Conservation (phyloP, 257 asterid genomes). For the Thymus mandschuricus region DNA sequence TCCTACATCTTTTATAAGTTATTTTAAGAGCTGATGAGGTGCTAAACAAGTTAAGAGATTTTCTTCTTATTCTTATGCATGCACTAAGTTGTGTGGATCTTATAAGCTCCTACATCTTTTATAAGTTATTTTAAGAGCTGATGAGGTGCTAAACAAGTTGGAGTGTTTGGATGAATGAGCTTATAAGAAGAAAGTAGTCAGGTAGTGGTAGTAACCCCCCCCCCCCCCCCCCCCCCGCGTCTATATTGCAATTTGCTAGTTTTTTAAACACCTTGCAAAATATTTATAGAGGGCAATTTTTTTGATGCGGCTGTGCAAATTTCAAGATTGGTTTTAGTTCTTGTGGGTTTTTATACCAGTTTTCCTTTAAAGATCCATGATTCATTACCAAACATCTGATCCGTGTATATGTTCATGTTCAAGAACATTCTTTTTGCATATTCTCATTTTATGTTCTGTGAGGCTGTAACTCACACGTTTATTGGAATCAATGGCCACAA, state of each 20-base stretch:
- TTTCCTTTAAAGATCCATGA: not conserved
- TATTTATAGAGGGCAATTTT: too few species aligned
- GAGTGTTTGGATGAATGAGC: not conserved
- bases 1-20: not conserved
- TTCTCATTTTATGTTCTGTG: not conserved
- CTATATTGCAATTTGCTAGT: too few species aligned
- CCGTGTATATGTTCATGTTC: not conserved
- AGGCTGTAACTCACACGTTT: not conserved
- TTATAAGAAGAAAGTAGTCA: not conserved
- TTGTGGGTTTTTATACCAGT: conserved; percentile 9
- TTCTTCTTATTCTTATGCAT: not conserved
- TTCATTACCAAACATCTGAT: not conserved
- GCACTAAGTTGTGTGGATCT: not conserved
- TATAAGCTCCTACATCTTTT: not conserved
- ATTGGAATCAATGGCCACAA: not conserved
- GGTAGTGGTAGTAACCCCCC: not conserved
- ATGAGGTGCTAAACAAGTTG: not conserved
- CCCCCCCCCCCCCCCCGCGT: too few species aligned
- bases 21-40: not conserved
- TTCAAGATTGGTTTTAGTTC: not conserved
- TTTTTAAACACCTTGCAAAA: too few species aligned
- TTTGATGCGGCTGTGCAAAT: not conserved
- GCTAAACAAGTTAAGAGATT: not conserved
- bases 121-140: not conserved
- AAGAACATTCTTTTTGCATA: conserved; percentile 8